Evolutionary conservation across 176 grass and related monocot genomes (phyloP).

Genomic region (Oryza longistaminata): DNA sequence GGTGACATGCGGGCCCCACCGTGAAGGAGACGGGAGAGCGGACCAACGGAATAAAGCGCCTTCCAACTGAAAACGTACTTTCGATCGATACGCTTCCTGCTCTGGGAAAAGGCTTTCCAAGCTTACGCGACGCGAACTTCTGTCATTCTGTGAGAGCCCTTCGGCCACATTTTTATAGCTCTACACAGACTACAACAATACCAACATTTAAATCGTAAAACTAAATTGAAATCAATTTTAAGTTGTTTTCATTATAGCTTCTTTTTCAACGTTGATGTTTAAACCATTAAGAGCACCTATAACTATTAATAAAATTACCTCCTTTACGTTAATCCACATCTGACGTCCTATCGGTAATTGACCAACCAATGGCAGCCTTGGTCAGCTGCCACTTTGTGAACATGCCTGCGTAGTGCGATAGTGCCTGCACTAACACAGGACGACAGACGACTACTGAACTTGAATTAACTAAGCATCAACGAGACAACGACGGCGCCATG

Average conservation of each 20-base stretch:
- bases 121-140: no score
- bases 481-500: not conserved
- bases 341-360: no score
- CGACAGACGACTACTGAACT: not conserved
- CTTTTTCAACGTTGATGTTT: no score
- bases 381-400: not conserved
- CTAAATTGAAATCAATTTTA: no score
- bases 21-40: not conserved
- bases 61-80: not conserved
- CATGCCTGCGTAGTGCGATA: not conserved
- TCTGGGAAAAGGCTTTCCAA: not conserved
- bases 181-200: no score
- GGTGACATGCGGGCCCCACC: constrained; percentile 25
- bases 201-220: no score
- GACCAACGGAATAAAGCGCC: not conserved
- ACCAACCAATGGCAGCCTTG: not conserved
- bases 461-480: not conserved
- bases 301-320: no score
- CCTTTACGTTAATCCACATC: no score
- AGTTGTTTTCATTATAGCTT: no score
- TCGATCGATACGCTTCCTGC: fast-evolving
- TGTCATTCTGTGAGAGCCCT: no score
- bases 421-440: not conserved
- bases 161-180: no score
- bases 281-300: no score